These are phyloP conservation scores for Botrytis tulipae DNA, from an alignment of 2,329 filamentous ascomycete genomes.

Conservation along the genomic window DNA sequence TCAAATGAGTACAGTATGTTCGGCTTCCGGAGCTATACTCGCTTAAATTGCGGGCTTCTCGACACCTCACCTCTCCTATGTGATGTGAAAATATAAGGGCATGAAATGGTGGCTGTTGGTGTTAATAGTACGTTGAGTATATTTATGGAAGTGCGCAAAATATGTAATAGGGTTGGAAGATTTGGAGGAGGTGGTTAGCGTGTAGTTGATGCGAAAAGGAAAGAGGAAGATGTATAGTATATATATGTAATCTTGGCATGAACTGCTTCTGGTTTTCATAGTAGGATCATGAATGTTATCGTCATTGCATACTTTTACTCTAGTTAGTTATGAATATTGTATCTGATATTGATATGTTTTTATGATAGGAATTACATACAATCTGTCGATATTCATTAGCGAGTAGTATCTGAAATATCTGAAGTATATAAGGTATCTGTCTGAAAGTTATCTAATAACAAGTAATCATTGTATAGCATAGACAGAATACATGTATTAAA, in stretches of 20 bases:
- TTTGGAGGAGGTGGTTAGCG: not conserved
- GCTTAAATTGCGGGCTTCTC: not conserved
- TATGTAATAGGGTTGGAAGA: not conserved
- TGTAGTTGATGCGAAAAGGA: not conserved
- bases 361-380: not conserved
- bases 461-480: not conserved
- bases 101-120: accelerated
- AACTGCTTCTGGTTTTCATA: not conserved
- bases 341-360: not conserved
- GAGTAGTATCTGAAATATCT: not conserved
- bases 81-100: not conserved
- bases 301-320: not conserved
- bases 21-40: not conserved
- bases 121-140: not conserved
- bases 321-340: not conserved
- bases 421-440: not conserved
- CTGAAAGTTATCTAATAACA: not conserved
- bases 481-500: not conserved
- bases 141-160: not conserved
- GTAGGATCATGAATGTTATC: not conserved
- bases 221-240: not conserved
- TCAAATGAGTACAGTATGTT: not conserved
- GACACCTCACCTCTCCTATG: not conserved
- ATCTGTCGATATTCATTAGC: not conserved
- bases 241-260: not conserved